Evolutionary conservation across 495 filamentous ascomycete genomes (phyloP).

Genomic region (Penicillium turbatum): DNA sequence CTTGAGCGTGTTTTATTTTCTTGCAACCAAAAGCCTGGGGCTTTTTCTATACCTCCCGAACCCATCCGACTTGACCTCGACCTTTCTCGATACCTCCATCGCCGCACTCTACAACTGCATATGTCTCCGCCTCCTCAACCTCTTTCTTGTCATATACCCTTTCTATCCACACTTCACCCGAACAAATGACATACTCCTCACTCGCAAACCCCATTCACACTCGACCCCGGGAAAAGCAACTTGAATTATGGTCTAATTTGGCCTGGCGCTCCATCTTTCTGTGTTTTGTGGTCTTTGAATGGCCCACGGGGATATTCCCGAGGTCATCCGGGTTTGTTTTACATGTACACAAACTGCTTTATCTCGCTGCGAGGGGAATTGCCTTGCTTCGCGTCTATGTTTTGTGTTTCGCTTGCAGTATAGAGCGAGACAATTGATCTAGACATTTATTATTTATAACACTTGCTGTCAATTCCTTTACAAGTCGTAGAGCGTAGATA

Average conservation of each 20-base stretch:
- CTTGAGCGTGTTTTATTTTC: slow-evolving; percentile 25
- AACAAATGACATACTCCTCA: neutral
- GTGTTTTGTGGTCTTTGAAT: neutral
- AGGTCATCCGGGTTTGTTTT: neutral
- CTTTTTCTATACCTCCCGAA: slow-evolving; percentile 14
- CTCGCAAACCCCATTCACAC: neutral
- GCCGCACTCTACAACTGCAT: neutral
- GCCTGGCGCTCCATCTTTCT: slow-evolving; percentile 9
- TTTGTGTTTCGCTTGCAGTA: slow-evolving; percentile 3
- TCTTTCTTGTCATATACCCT: neutral
- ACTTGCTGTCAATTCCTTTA: neutral
- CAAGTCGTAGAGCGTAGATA: neutral
- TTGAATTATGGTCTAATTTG: slow-evolving; percentile 4
- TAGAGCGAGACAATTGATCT: slow-evolving; percentile 1
- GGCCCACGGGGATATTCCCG: neutral
- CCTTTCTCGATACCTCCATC: neutral
- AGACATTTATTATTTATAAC: neutral
- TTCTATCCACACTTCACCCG: neutral
- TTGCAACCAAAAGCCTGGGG: slow-evolving; percentile 23
- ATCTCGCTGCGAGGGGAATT: neutral
- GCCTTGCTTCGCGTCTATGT: neutral
- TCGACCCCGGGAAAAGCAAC: slow-evolving; percentile 3
- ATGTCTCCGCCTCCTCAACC: neutral
- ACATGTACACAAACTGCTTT: slow-evolving; percentile 3
- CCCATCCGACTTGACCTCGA: neutral